These are phyloP conservation scores for Gastrolobium villosum DNA, from an alignment of 306 rosid species.

Conservation along the genomic window DNA sequence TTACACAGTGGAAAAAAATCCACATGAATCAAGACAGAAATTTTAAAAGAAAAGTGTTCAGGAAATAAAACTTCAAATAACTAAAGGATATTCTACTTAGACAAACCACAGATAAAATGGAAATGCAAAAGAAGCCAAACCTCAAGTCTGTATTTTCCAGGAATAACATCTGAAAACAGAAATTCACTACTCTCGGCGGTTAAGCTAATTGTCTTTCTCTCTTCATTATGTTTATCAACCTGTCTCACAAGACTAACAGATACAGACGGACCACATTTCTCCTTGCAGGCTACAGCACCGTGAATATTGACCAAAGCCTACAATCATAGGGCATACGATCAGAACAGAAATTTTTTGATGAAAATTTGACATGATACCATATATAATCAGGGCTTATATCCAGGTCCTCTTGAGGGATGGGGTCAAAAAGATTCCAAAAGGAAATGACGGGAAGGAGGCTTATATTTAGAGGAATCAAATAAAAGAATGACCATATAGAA, in stretches of 20 bases:
- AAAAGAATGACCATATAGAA: slow-evolving; percentile 3
- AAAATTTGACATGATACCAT: neutral
- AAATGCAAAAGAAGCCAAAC: slow-evolving; percentile 56
- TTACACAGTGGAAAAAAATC: slow-evolving; percentile 1
- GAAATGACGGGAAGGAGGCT: slow-evolving; percentile 25
- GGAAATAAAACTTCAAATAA: slow-evolving; percentile 36
- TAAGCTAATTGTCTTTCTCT: slow-evolving; percentile 69
- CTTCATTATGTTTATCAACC: slow-evolving; percentile 62
- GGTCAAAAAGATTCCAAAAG: slow-evolving; percentile 31
- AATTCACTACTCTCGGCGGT: slow-evolving; percentile 70
- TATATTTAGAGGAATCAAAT: slow-evolving; percentile 31
- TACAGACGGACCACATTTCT: slow-evolving; percentile 82
- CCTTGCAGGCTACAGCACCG: slow-evolving; percentile 87
- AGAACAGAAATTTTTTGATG: slow-evolving; percentile 29
- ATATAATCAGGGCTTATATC: slow-evolving; percentile 15
- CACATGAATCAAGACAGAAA: slow-evolving; percentile 32
- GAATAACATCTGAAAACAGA: slow-evolving; percentile 73
- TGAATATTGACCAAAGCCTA: slow-evolving; percentile 88
- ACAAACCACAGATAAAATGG: slow-evolving; percentile 33
- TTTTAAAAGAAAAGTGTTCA: slow-evolving; percentile 13
- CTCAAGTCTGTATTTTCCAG: slow-evolving; percentile 95
- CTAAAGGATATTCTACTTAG: slow-evolving; percentile 10
- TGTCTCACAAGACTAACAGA: slow-evolving; percentile 74
- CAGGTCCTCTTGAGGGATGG: slow-evolving; percentile 4
- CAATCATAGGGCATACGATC: slow-evolving; percentile 44